These are phyloP conservation scores for Oidiodendron maius DNA, from an alignment of 495 filamentous ascomycete species.

Conservation along the genomic window DNA sequence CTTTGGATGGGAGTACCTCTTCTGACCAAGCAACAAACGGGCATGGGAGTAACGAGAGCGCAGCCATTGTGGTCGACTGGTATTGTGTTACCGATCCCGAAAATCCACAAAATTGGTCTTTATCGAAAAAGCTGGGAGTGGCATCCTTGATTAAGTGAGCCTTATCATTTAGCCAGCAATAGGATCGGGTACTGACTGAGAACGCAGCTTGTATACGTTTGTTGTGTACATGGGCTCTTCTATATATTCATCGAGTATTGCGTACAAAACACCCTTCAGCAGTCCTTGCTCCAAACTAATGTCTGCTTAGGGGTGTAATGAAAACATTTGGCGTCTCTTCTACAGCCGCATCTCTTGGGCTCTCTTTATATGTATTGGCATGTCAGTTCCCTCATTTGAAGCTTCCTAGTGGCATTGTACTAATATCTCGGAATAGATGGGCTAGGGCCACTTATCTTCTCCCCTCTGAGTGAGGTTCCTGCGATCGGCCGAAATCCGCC, in stretches of 20 bases:
- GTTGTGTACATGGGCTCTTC: constrained; percentile 40
- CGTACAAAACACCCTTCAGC: background rate
- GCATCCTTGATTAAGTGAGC: constrained; percentile 45
- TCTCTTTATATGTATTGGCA: constrained; percentile 51
- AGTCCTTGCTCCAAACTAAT: background rate
- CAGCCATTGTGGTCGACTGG: constrained; percentile 51
- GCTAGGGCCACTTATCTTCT: constrained; percentile 37
- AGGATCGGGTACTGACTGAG: too few relatives aligned
- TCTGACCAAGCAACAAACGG: constrained; percentile 1
- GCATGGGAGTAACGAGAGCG: constrained; percentile 29
- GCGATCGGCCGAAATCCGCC: constrained; percentile 54
- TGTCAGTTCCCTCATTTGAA: background rate
- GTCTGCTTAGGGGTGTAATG: constrained; percentile 27
- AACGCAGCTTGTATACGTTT: constrained; percentile 38
- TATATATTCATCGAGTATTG: constrained; percentile 38
- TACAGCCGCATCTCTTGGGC: constrained; percentile 43
- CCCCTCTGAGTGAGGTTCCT: constrained; percentile 52
- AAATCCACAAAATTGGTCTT: constrained; percentile 49
- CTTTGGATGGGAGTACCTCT: background rate
- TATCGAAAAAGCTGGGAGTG: constrained; percentile 27
- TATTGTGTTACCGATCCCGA: constrained; percentile 44
- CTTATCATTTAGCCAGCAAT: too few relatives aligned
- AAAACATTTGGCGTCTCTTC: constrained; percentile 44
- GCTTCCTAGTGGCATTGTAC: background rate
- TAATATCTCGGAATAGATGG: constrained; percentile 35